These are phyloP conservation scores for Pulveroboletus sp. DNA, from an alignment of 768 basidiomycete species.

Conservation along the genomic window DNA sequence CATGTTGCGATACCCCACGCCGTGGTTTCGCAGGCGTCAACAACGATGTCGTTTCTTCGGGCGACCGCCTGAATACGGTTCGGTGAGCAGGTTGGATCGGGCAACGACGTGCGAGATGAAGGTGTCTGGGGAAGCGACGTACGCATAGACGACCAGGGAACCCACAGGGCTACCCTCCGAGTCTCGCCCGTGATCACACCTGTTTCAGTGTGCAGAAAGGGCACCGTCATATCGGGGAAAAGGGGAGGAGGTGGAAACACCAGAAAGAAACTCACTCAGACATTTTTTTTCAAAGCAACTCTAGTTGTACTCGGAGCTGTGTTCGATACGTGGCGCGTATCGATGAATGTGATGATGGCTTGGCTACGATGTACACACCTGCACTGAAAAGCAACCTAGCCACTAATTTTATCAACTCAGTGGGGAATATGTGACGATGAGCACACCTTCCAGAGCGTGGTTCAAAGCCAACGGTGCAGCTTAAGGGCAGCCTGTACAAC, in stretches of 20 bases:
- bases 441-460: slow-evolving; percentile 43
- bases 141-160: background rate
- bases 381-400: slow-evolving; percentile 34
- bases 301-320: background rate
- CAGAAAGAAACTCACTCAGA: background rate
- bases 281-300: background rate
- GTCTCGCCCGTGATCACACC: background rate
- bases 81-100: too few relatives aligned
- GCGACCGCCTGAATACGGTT: background rate
- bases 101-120: background rate
- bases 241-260: background rate
- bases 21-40: background rate
- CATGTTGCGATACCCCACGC: background rate
- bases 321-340: background rate
- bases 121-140: background rate
- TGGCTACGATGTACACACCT: background rate
- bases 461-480: background rate
- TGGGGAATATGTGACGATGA: slow-evolving; percentile 67
- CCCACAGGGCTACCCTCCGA: background rate
- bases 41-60: slow-evolving; percentile 7
- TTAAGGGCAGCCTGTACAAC: slow-evolving; percentile 1
- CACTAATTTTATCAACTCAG: slow-evolving; percentile 87
- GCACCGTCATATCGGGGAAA: background rate
- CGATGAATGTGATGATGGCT: background rate
- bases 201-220: background rate